Evolutionary conservation across 1,284 basidiomycete species (phyloP), one percentile per base, ranked within the genome.

Genomic region (Schizopora paradoxa): DNA sequence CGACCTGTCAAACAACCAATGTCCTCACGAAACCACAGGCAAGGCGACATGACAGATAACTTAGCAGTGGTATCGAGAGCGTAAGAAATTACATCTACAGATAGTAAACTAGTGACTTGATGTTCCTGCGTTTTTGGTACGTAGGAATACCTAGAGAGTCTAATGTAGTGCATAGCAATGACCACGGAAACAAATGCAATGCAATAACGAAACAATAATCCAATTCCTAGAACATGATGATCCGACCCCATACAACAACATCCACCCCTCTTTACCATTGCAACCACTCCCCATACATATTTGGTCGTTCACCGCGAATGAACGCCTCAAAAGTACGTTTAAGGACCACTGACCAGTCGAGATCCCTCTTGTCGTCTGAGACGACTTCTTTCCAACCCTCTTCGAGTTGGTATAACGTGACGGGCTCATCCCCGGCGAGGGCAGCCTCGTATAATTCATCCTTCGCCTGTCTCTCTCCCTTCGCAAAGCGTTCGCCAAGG

Each of bases 261-360:
- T 8, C 18, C 10, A 2, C 21, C 19, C 5, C 7, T 23, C 19
- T 53, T 68, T 61, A 86, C 82, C 82, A 86, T 53, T 69, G 65
- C 48, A 87, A 64, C 76, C 84, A 91, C 65, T 93, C 90, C 43
- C 90, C 91, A 58, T 93, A 95, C 85, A 92, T 87, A 63, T 92
- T 94, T 11, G 91, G 90, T 52, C 74, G 68, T 66, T 95, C 92
- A 14, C 85, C 88, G 35, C 92, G 77, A 47, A 95, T 60, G 64
- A 88, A 95, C 23, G 80, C 76, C 67, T 96, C 92, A 58, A 94
- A 95, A 35, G 89, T 92, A 58, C 92, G 73, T 69, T 96, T 96
- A 51, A 95, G 63, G 26, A 94, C 89, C 5, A 91, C 86, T 19
- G 86, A 76, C 92, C 92, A 96, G 58, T 86, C 81, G 53, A 95